Evolutionary conservation across 768 basidiomycete species (phyloP).

Genomic region (Amanita pallidorosea): DNA sequence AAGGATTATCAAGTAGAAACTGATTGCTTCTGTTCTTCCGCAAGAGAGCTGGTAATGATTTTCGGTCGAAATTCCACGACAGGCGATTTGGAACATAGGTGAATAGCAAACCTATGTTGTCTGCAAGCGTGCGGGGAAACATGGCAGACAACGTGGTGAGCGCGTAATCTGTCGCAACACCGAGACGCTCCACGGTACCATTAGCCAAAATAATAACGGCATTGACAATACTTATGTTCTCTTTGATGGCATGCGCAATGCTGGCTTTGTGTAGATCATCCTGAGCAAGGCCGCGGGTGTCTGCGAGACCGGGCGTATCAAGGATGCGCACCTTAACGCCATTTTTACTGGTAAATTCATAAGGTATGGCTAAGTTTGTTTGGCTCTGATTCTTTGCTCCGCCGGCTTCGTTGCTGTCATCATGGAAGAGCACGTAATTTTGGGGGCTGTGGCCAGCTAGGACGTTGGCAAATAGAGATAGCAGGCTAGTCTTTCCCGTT

Average conservation of each 20-base stretch:
- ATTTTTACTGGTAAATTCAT: constrained; percentile 6
- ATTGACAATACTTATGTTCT: constrained; percentile 12
- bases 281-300: constrained; percentile 17
- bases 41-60: constrained; percentile 8
- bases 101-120: constrained; percentile 17
- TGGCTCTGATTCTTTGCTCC: constrained; percentile 7
- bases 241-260: constrained; percentile 15
- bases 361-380: constrained; percentile 8
- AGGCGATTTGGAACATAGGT: constrained; percentile 12
- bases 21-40: not conserved
- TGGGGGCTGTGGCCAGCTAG: constrained; percentile 4
- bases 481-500: constrained; percentile 10
- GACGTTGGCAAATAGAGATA: constrained; percentile 11
- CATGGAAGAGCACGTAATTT: constrained; percentile 4
- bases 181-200: constrained; percentile 14
- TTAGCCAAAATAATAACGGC: constrained; percentile 18
- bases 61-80: constrained; percentile 12
- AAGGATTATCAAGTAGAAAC: constrained; percentile 8
- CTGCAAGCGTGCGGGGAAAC: constrained; percentile 14
- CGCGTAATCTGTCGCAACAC: constrained; percentile 14
- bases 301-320: constrained; percentile 19
- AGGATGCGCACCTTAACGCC: constrained; percentile 12
- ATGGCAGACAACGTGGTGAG: constrained; percentile 13
- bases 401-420: constrained; percentile 7
- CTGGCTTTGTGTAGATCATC: constrained; percentile 14